These are phyloP conservation scores for Penicillium sp. DNA, from an alignment of 2,329 filamentous ascomycete genomes.

Conservation along the genomic window DNA sequence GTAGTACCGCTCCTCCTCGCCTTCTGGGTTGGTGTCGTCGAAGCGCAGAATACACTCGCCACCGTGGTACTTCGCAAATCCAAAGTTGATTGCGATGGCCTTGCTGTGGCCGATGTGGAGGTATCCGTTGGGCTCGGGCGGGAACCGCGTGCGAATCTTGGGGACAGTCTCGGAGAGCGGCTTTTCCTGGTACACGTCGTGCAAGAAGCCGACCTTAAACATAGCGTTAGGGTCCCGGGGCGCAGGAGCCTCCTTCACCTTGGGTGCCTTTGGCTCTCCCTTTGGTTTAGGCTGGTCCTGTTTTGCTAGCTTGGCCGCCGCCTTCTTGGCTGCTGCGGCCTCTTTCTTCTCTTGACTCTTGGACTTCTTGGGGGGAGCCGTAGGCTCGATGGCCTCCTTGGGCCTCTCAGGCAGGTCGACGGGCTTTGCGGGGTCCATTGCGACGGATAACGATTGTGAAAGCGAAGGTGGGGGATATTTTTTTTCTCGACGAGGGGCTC, in stretches of 20 bases:
- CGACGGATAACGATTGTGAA: conserved; percentile 7
- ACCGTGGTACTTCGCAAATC: conserved; percentile 80
- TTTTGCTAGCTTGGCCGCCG: conserved; percentile 11
- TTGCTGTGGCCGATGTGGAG: conserved; percentile 93
- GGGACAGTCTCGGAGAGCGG: conserved; percentile 43
- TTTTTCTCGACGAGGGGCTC: conserved; percentile 19
- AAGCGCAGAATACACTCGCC: conserved; percentile 76
- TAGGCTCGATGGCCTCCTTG: conserved; percentile 16
- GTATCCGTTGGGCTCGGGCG: conserved; percentile 88
- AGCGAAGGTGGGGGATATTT: conserved; percentile 18
- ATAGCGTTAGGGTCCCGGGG: conserved; percentile 58
- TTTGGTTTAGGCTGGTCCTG: conserved; percentile 8
- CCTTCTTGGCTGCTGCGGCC: conserved; percentile 27
- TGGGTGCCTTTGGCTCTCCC: conserved; percentile 24
- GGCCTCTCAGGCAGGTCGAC: conserved; percentile 25
- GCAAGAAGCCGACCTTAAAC: conserved; percentile 77
- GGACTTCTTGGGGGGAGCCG: conserved; percentile 48
- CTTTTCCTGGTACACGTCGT: conserved; percentile 67
- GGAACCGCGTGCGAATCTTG: conserved; percentile 65
- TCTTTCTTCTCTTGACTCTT: conserved; percentile 34
- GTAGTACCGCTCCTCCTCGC: conserved; percentile 88
- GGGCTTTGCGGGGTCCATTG: conserved; percentile 27
- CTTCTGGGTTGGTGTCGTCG: conserved; percentile 94
- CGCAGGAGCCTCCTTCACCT: conserved; percentile 30
- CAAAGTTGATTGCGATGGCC: conserved; percentile 94